These are phyloP conservation scores for Prunus mira DNA, from an alignment of 306 rosid species.

Conservation along the genomic window DNA sequence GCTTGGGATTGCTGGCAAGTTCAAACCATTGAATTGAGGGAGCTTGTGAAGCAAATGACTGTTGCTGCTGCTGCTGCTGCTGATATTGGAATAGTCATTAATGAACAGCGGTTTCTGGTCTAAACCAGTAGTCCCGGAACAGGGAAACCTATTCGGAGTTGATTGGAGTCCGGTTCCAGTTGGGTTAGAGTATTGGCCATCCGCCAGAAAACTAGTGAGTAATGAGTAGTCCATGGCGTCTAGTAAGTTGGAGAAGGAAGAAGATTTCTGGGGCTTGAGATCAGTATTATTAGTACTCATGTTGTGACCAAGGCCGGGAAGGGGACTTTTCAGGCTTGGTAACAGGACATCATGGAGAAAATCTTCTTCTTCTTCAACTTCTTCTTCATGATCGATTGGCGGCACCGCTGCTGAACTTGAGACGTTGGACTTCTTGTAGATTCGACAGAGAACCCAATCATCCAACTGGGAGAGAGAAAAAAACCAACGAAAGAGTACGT, in stretches of 20 bases:
- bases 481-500: neutral
- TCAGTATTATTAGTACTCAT: neutral
- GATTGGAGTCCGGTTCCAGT: neutral
- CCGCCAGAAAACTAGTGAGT: conserved; percentile 1
- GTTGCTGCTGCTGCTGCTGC: neutral
- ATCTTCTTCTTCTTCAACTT: neutral
- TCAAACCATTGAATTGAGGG: neutral
- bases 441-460: conserved; percentile 7
- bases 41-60: neutral
- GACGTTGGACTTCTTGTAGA: neutral
- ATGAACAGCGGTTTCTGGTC: neutral
- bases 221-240: conserved; percentile 2
- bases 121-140: neutral
- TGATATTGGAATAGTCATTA: neutral
- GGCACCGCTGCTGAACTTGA: neutral
- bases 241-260: neutral
- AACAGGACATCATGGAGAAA: neutral
- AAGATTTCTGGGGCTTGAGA: conserved; percentile 3
- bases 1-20: neutral
- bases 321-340: neutral
- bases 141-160: neutral
- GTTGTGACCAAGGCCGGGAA: neutral
- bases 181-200: neutral
- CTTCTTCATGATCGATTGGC: neutral
- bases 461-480: neutral